Conservation (phyloP, 306 rosid species). For the Dicorynia guianensis region DNA sequence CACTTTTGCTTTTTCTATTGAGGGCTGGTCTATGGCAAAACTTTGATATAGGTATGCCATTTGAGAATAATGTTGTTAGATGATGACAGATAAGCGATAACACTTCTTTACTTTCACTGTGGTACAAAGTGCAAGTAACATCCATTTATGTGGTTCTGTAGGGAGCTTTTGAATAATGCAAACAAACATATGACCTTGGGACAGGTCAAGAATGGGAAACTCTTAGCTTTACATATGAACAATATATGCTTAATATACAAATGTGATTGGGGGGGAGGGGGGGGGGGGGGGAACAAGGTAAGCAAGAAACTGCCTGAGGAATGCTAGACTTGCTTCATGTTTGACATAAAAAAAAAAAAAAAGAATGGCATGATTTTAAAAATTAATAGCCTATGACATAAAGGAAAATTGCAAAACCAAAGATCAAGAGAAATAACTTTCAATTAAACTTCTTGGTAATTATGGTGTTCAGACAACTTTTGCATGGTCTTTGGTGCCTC, state of each 20-base stretch:
- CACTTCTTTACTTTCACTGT: background rate
- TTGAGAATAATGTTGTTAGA: background rate
- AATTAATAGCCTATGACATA: background rate
- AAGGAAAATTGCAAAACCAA: slow-evolving; percentile 9
- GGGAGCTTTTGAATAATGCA: slow-evolving; percentile 19
- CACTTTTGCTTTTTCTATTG: background rate
- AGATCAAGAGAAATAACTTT: background rate
- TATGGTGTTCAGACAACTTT: background rate
- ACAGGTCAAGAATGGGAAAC: background rate
- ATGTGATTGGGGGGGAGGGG: background rate
- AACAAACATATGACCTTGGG: background rate
- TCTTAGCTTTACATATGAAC: background rate
- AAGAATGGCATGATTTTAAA: slow-evolving; percentile 18
- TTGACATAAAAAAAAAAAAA: too few species aligned
- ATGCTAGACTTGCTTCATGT: background rate
- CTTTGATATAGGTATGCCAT: background rate
- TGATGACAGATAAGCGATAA: background rate
- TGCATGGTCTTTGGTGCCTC: slow-evolving; percentile 9
- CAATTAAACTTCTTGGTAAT: background rate
- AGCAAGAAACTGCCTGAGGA: background rate
- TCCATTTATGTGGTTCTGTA: slow-evolving; percentile 2
- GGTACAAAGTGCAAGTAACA: background rate
- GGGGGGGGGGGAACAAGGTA: background rate
- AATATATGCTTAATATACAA: background rate
- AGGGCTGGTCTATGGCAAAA: background rate